phyloP scores from a whole-genome alignment of 2,329 filamentous ascomycete genomes.

The Aspergillus novoparasiticus region DNA sequence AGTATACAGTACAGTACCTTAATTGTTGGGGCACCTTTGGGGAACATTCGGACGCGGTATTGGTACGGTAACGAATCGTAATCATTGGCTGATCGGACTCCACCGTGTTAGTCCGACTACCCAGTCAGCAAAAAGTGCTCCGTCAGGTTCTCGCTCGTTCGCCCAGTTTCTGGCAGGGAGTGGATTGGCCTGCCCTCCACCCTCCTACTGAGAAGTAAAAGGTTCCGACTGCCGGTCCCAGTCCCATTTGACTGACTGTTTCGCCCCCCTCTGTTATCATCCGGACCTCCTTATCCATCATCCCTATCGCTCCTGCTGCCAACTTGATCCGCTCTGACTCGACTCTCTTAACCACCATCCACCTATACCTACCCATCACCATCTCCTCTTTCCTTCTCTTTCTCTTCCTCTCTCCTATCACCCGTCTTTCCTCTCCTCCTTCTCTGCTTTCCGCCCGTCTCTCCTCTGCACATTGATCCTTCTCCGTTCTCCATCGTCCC shows the following conservation, averaged over 20 bases:
- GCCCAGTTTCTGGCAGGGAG: slow-evolving; percentile 20
- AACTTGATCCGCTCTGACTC: slow-evolving; percentile 14
- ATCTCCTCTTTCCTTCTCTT: slow-evolving; percentile 22
- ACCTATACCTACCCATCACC: slow-evolving; percentile 17
- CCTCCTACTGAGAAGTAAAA: slow-evolving; percentile 13
- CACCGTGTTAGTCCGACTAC: slow-evolving; percentile 9
- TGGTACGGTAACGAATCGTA: slow-evolving; percentile 18
- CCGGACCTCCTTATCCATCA: slow-evolving; percentile 21
- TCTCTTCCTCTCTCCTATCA: slow-evolving; percentile 19
- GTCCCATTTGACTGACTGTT: slow-evolving; percentile 19
- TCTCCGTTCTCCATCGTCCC: slow-evolving; percentile 8
- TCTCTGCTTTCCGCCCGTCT: slow-evolving; percentile 16
- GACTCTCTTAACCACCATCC: slow-evolving; percentile 17
- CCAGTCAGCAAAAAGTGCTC: slow-evolving; percentile 14
- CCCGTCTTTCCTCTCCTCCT: slow-evolving; percentile 15
- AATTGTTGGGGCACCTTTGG: background rate
- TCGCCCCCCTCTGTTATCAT: slow-evolving; percentile 15
- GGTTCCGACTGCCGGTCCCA: slow-evolving; percentile 21
- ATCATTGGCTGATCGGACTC: slow-evolving; percentile 11
- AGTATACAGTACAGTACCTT: background rate
- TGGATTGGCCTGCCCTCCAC: slow-evolving; percentile 8
- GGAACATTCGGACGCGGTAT: slow-evolving; percentile 6
- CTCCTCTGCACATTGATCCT: slow-evolving; percentile 14
- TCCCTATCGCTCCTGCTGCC: slow-evolving; percentile 15
- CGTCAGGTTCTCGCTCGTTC: slow-evolving; percentile 26